Evolutionary conservation across 2,329 filamentous ascomycete genomes (phyloP), one percentile per base, ranked within the genome.

Genomic region (Leptosphaerulina australis): DNA sequence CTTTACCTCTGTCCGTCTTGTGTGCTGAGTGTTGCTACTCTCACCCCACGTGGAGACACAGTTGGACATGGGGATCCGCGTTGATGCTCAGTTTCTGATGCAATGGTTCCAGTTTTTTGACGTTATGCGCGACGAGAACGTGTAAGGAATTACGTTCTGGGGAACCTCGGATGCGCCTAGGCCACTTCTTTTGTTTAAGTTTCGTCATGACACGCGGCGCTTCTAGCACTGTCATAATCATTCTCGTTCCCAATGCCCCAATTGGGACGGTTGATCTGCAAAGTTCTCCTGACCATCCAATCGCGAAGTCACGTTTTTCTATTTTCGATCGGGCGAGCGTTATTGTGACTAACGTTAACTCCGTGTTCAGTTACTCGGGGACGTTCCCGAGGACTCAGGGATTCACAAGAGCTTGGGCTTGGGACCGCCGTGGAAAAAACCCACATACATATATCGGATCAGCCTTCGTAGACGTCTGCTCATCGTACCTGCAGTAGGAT

Each of bases 261-360:
- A 51, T 51, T 9, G 30, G 41, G 48, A 44, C 30, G 7, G 21
- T n/a, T 17, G 35, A 12, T 15, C 29, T 45, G 24, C 20, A 28
- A 21, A 40, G 9, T 5, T 14, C 17, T 7, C 17, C 6, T 30
- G 24, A 7, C 10, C 15, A 30, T 24, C 47, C 40, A 50, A 36
- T 50, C 29, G 15, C 35, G 14, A 29, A 35, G 28, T 22, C 41
- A 51, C 41, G 48, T 31, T 41, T 25, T 40, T 45, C 41, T 45
- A 45, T 51, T 45, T 33, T 31, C 3, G 48, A 36, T 25, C 14
- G 14, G 30, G 24, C 35, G 31, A 30, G 41, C 41, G 36, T 51
- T 51, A 24, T 18, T 30, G 25, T 51, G 48, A 51, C 48, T 45
- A 51, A 51, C 41, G n/a, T 36, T 20, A 45, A 50, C 40, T 36